A percentile compares a stretch with the other conserved stretches of the same genome.
Conservation (phyloP, 2,329 filamentous ascomycete species). For the Scedosporium aurantiacum region DNA sequence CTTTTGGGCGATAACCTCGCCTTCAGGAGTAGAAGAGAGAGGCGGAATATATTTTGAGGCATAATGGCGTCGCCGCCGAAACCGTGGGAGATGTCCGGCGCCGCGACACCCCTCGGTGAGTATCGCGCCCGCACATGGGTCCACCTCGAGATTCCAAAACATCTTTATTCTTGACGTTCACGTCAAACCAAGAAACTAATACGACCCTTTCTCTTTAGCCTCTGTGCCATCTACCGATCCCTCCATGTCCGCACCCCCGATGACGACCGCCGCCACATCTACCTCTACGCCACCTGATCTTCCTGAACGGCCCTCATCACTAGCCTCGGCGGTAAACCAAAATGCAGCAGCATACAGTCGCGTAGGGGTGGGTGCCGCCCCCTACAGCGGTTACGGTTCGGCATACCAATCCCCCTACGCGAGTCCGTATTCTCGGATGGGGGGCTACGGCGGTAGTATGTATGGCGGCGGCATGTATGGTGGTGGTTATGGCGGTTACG, state of each 20-base stretch:
- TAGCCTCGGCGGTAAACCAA: conserved; percentile 72
- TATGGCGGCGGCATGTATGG: conserved; percentile 32
- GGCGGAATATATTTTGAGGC: not conserved
- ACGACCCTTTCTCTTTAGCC: conserved; percentile 3
- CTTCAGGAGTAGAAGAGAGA: not conserved
- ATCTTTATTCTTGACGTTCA: too few relatives aligned
- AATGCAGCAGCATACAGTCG: conserved; percentile 75
- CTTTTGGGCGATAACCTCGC: not conserved
- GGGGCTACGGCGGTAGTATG: conserved; percentile 28
- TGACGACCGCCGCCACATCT: conserved; percentile 29
- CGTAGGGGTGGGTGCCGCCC: conserved; percentile 32
- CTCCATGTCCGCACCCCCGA: conserved; percentile 23
- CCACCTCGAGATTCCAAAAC: conserved; percentile 6
- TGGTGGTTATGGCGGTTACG: conserved; percentile 27
- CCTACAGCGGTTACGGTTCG: conserved; percentile 26
- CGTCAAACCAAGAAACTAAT: not conserved
- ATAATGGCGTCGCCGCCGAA: conserved; percentile 78
- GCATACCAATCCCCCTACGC: conserved; percentile 29
- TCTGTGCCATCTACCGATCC: conserved; percentile 9
- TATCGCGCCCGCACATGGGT: not conserved
- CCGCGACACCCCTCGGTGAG: conserved; percentile 15
- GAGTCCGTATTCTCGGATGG: conserved; percentile 35
- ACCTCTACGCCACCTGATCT: conserved; percentile 38
- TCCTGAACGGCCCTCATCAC: conserved; percentile 68
- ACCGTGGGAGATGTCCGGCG: conserved; percentile 82